A percentile compares a stretch with the other conserved stretches of the same genome.
These are phyloP conservation scores for Tarenaya hassleriana DNA, from an alignment of 345 rosid species.

Conservation along the genomic window DNA sequence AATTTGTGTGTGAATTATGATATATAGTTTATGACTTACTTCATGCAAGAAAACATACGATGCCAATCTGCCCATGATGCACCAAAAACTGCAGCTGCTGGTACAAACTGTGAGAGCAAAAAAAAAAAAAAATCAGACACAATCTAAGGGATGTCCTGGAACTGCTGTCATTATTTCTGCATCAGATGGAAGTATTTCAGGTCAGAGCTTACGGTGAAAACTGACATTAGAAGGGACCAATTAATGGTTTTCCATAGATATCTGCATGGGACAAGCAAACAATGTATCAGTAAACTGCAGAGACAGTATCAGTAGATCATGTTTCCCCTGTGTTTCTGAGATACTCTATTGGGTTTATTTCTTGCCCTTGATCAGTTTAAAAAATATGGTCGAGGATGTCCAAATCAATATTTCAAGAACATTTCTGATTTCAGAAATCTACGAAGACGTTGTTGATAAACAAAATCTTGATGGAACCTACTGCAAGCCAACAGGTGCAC, in stretches of 20 bases:
- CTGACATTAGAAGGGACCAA: conserved; percentile 81
- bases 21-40: conserved; percentile 33
- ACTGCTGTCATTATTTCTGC: background rate
- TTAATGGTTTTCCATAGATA: conserved; percentile 47
- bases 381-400: too few species aligned
- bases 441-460: background rate
- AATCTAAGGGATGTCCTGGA: conserved; percentile 14
- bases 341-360: too few species aligned
- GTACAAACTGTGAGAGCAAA: conserved; percentile 50
- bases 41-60: conserved; percentile 47
- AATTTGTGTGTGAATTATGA: background rate
- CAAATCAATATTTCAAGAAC: background rate
- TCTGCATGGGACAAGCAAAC: conserved; percentile 27
- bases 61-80: conserved; percentile 71
- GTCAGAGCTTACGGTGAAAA: conserved; percentile 51
- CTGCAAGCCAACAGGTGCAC: conserved; percentile 75
- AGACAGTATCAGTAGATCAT: too few species aligned
- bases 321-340: too few species aligned
- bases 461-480: conserved; percentile 32
- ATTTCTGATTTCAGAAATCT: background rate
- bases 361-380: too few species aligned
- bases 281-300: too few species aligned
- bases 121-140: conserved; percentile 10
- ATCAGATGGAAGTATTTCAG: background rate
- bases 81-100: conserved; percentile 68